Base-by-base conservation (phyloP, 73 alveolate genomes). In the Tetrahymena elliotti region DNA sequence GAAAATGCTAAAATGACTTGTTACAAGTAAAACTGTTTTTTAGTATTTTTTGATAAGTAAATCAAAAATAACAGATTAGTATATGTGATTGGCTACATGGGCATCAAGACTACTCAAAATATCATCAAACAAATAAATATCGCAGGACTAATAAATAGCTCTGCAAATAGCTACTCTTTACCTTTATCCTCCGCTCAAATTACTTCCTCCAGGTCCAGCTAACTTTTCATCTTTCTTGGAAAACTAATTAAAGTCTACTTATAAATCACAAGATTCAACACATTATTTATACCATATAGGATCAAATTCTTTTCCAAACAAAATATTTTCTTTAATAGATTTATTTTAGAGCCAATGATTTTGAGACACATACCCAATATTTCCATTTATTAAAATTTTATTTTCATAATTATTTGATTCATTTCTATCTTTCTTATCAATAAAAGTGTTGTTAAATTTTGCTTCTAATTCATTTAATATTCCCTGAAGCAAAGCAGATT, bases 111-210 rank as follows among this genome's bases (percentile, higher is more conserved):
- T 97, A 27, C 98, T 96, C 20, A 98, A 96, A 83, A 98, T 97
- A 93, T 98, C 99, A 98, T 98, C 99, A 93, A 98, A 96, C 39
- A 98, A 93, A 98, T 97, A 97, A 15, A 98, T 96, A 96, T 96
- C 98, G 24, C 97, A 95, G 84, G 95, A 94, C 40, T 97, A 83
- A 53, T 98, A 98, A 38, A 98, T 97, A 6, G 99, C 99, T 84
- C 99, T 96, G 27, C 98, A 98, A 36, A 98, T 94, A 22, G 98
- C 95, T 52, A 98, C 93, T 98, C 99, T 98, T 37, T 98, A 93
- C 94, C 97, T 98, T 96, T 98, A 98, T 9, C 99, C 99, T 37
- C 99, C 99, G 35, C 99, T 97, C 54, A 98, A 94, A 97, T 98
- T 98, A 38, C 95, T 96, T 22, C 99, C 99, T 96, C 97, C 98